Evolutionary conservation across 345 rosid species (phyloP), one percentile per base, ranked within the genome.

Genomic region (Anastatica hierochuntica): DNA sequence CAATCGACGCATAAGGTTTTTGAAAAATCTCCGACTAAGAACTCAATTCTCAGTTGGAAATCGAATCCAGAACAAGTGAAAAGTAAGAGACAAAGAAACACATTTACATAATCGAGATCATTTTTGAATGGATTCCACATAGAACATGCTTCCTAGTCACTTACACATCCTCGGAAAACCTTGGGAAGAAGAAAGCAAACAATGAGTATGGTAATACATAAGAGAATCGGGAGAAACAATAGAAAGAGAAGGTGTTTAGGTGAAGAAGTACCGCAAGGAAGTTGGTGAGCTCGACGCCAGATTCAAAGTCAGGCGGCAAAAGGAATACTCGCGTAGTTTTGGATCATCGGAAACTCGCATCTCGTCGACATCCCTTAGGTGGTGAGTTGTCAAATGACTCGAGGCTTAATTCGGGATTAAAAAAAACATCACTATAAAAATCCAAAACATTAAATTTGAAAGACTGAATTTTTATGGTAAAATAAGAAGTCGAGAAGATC

Each of bases 21-120:
- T 2, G 30, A 16, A 10, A 35, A 49, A 18, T 17, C 40, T 8
- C 51, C n/a, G 44, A 40, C 10, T 27, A 27, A 1, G 6, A 27
- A 27, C 8, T 0, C 7, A 7, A 27, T 31, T 17, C 1, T 5
- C 23, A 41, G 60, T 48, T 29, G 33, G 26, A 46, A 19, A 19
- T 12, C 14, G 11, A 36, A 43, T 29, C 1, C 13, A 13, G 33
- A 48, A 3, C n/a, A 38, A 47, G 49, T 36, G 48, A 43, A 41
- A 39, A 14, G 44, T 10, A 26, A 43, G n/a, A n/a, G n/a, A n/a
- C n/a, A n/a, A n/a, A n/a, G 30, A 13, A 26, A 49, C 30, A 60
- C 97, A 88, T 82, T 77, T 49, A 90, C 72, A 57, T 84, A 84
- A 48, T 84, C 79, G 60, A 90, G 85, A 49, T 95, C 95, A 43